Conservation (phyloP, 2,329 filamentous ascomycete genomes). For the Pseudopyrenochaeta lycopersici region DNA sequence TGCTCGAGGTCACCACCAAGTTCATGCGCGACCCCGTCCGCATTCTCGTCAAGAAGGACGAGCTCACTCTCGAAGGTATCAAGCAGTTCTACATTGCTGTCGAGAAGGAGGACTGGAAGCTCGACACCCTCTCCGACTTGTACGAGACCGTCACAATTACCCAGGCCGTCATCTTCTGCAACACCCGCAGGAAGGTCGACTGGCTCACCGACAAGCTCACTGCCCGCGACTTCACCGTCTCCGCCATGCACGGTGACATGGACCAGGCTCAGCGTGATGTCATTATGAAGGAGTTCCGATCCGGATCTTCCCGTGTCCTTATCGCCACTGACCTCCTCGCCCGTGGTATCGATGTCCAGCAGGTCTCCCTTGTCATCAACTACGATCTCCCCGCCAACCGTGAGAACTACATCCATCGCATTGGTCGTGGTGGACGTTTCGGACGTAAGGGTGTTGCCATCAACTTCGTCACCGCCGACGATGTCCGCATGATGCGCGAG, state of each 20-base stretch:
- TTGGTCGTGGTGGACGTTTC: conserved; percentile 99
- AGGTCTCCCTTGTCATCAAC: conserved; percentile 99
- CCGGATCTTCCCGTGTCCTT: conserved; percentile 96
- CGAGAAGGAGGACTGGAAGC: conserved; percentile 99
- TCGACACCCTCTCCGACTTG: conserved; percentile 97
- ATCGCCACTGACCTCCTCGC: conserved; percentile 98
- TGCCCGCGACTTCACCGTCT: conserved; percentile 98
- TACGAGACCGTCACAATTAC: conserved; percentile 99
- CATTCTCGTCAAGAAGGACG: conserved; percentile 99
- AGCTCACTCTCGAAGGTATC: conserved; percentile 99
- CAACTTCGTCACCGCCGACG: conserved; percentile 99
- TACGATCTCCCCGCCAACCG: conserved; percentile 99
- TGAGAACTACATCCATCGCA: conserved; percentile 99
- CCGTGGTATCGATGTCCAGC: conserved; percentile 99
- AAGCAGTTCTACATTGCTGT: conserved; percentile 99
- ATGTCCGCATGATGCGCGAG: conserved; percentile 99
- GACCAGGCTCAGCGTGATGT: conserved; percentile 96
- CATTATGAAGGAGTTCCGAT: conserved; percentile 99
- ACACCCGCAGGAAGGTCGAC: conserved; percentile 99
- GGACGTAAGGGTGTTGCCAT: conserved; percentile 99
- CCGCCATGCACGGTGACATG: conserved; percentile 99
- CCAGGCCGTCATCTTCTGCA: conserved; percentile 99
- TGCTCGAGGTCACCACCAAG: conserved; percentile 99
- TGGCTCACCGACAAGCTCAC: conserved; percentile 99
- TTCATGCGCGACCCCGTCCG: conserved; percentile 99